Evolutionary conservation across 2,329 filamentous ascomycete species (phyloP), one percentile per base, ranked within the genome.

Genomic region (Pseudogymnoascus verrucosus): DNA sequence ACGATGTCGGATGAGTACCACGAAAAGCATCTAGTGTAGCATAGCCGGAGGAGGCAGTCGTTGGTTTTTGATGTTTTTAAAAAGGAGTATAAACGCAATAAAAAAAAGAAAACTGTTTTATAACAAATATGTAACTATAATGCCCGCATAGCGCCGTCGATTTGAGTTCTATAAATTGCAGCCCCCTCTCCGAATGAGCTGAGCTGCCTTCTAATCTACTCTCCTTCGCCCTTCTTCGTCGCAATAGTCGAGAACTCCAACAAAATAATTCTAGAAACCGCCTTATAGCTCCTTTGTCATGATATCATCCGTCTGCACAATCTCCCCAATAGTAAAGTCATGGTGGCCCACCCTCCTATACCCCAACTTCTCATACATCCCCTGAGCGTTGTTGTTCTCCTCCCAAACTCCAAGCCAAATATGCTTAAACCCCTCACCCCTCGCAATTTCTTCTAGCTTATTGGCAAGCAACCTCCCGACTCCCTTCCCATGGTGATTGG

Each of bases 361-460:
- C 0, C 79, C 79, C 67, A 74, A 72, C 67, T 72, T 75, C 64
- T 71, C 71, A 67, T 81, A 81, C 4, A 76, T 71, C 36, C 64
- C 72, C 23, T 74, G 71, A 0, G 78, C 78, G 31, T 68, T 72
- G 1, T 62, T 37, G 62, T 80, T 81, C 65, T 79, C 76, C 61
- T 81, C 76, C 79, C 79, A 81, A 8, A 80, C 78, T 0, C 78
- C 78, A 8, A 81, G 68, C 78, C 79, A 81, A 16, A 80, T 70
- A 26, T 75, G 70, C 60, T 67, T 70, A 34, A 75, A 79, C 0
- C 75, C 78, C 28, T 75, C 70, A 4, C 72, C 67, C 54, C 70
- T 68, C 1, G 78, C 77, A 64, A 77, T 68, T 1, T 63, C 66
- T 65, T 76, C 74, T 10, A 74, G 64, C 14, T 60, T 65, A 8